phyloP scores from a whole-genome alignment of 2,329 filamentous ascomycete species.

The Fusarium praegraminearum region DNA sequence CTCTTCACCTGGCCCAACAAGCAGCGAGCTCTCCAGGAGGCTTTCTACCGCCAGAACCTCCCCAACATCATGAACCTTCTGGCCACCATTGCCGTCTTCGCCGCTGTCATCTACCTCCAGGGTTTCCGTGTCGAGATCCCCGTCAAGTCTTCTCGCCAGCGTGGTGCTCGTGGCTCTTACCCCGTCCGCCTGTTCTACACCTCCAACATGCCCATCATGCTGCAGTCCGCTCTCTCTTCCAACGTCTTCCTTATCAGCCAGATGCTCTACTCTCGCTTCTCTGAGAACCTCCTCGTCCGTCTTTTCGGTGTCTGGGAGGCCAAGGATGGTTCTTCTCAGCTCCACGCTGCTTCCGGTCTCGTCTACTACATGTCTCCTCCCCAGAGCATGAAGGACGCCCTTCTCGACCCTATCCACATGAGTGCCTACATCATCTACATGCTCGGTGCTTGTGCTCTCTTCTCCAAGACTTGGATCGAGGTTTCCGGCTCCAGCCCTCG shows the following conservation, averaged over 20 bases:
- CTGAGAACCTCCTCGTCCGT: constrained; percentile 97
- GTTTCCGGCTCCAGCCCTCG: constrained; percentile 97
- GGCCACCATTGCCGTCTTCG: constrained; percentile 92
- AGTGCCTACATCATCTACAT: constrained; percentile 97
- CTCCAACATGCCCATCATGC: constrained; percentile 99
- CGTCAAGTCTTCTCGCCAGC: constrained; percentile 99
- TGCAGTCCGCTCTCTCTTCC: constrained; percentile 97
- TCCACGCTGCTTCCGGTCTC: constrained; percentile 91
- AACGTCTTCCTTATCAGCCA: constrained; percentile 99
- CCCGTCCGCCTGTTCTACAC: constrained; percentile 99
- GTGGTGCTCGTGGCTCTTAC: constrained; percentile 97
- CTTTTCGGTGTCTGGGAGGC: constrained; percentile 99
- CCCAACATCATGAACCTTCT: constrained; percentile 99
- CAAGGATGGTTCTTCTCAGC: constrained; percentile 94
- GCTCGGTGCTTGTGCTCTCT: constrained; percentile 96
- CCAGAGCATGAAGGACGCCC: constrained; percentile 95
- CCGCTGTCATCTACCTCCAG: constrained; percentile 98
- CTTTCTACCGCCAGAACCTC: constrained; percentile 99
- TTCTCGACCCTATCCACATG: constrained; percentile 97
- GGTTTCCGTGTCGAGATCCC: constrained; percentile 99
- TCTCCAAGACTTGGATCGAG: constrained; percentile 99
- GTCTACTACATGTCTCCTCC: constrained; percentile 99
- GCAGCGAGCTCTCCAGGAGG: constrained; percentile 97
- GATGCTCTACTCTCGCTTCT: constrained; percentile 99
- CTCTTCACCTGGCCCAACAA: constrained; percentile 99